Percentiles rank a stretch among this genome's conserved stretches.
phyloP scores from a whole-genome alignment of 371 early-diverging fungal genomes.

The Mortierella sp. region DNA sequence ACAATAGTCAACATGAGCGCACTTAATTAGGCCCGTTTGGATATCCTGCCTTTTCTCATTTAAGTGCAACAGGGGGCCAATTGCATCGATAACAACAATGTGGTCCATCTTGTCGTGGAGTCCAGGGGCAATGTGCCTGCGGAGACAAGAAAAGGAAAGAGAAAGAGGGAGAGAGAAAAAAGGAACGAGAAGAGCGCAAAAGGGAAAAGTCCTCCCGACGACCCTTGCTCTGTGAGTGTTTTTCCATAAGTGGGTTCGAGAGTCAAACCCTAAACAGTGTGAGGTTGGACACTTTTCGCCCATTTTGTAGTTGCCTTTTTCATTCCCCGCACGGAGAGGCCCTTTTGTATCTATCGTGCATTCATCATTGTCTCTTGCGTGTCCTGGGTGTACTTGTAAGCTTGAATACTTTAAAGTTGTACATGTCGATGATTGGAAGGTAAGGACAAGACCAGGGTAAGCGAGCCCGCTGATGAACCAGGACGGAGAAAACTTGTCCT shows the following conservation, averaged over 20 bases:
- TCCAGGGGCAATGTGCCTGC: no score
- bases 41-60: neutral
- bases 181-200: neutral
- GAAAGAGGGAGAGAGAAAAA: neutral
- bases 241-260: neutral
- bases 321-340: neutral
- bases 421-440: neutral
- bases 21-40: neutral
- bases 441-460: neutral
- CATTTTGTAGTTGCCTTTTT: neutral
- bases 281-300: conserved; percentile 16
- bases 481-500: neutral
- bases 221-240: neutral
- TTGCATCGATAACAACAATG: neutral
- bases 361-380: neutral
- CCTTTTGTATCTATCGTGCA: neutral
- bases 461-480: neutral
- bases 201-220: conserved; percentile 5
- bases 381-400: neutral
- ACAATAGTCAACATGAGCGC: no score
- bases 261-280: neutral
- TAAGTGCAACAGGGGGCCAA: neutral
- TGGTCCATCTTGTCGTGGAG: neutral
- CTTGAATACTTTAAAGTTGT: conserved; percentile 7
- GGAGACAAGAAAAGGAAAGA: neutral